A percentile compares a stretch with the other conserved stretches of the same genome.
Evolutionary conservation across 2,329 filamentous ascomycete genomes (phyloP).

Genomic region (Trichoderma gracile): DNA sequence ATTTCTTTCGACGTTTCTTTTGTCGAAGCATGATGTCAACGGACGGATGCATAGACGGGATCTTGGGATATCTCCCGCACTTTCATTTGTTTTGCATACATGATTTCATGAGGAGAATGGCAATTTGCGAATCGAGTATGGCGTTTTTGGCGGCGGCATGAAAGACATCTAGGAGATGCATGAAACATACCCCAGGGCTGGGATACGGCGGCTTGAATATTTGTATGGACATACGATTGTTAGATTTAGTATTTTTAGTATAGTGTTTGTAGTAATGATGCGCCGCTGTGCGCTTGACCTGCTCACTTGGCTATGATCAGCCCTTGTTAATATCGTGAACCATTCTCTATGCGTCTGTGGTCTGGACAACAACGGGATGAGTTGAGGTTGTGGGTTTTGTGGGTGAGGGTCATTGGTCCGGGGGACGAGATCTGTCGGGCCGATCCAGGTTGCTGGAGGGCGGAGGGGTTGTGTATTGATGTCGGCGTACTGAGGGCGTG

Average conservation of each 20-base stretch:
- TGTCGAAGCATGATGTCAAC: background rate
- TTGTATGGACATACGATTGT: background rate
- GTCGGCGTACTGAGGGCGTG: constrained; percentile 30
- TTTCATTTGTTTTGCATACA: background rate
- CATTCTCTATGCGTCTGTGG: no score
- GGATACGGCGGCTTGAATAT: background rate
- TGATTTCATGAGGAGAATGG: background rate
- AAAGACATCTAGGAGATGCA: constrained; percentile 5
- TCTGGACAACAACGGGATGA: no score
- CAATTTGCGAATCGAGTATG: background rate
- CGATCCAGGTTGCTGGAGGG: constrained; percentile 31
- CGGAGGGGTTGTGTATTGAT: constrained; percentile 33
- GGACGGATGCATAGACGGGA: background rate
- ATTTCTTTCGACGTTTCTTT: background rate
- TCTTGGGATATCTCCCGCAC: background rate
- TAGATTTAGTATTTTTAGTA: constrained; percentile 10
- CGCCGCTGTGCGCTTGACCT: constrained; percentile 4
- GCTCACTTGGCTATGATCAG: no score
- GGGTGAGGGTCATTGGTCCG: constrained; percentile 30
- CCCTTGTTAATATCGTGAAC: background rate
- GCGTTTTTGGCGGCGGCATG: constrained; percentile 10
- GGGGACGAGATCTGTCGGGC: constrained; percentile 27
- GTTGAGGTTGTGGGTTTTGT: constrained; percentile 27
- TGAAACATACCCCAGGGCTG: constrained; percentile 15
- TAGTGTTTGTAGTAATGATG: constrained; percentile 22